phyloP scores from a whole-genome alignment of 257 asterid species.

The Gentiana macrophylla region DNA sequence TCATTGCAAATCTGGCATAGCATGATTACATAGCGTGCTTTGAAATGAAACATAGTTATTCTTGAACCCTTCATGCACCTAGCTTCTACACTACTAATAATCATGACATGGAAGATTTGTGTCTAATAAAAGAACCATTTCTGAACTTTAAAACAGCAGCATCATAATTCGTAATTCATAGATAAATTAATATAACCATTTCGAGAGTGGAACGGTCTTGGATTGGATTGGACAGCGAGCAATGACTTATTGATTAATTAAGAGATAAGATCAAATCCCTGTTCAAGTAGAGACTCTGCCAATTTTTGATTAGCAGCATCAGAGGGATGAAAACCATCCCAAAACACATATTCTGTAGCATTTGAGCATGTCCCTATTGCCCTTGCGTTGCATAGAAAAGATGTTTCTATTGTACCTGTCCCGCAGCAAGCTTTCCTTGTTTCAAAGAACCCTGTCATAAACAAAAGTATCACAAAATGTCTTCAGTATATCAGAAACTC shows the following conservation, averaged over 20 bases:
- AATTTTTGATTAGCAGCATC: slow-evolving; percentile 73
- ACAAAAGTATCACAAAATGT: too few species aligned
- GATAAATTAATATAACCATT: not conserved
- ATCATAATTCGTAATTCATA: not conserved
- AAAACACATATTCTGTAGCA: slow-evolving; percentile 68
- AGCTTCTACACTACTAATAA: not conserved
- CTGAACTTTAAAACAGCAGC: not conserved
- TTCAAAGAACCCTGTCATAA: slow-evolving; percentile 55
- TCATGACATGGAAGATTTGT: not conserved
- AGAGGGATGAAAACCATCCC: slow-evolving; percentile 87
- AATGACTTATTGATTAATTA: slow-evolving; percentile 13
- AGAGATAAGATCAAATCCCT: slow-evolving; percentile 66
- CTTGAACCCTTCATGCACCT: not conserved
- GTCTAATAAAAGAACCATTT: slow-evolving; percentile 3
- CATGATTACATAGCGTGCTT: not conserved
- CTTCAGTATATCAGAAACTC: too few species aligned
- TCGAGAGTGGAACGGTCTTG: slow-evolving; percentile 7
- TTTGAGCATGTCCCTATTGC: slow-evolving; percentile 74
- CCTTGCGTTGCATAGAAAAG: slow-evolving; percentile 57
- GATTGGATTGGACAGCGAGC: not conserved
- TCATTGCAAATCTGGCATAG: not conserved
- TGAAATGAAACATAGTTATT: not conserved
- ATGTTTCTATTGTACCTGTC: slow-evolving; percentile 64
- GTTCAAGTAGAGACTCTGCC: slow-evolving; percentile 51
- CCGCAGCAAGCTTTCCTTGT: slow-evolving; percentile 93